These are phyloP conservation scores for Delitschia confertaspora DNA, from an alignment of 495 filamentous ascomycete species.

Conservation along the genomic window DNA sequence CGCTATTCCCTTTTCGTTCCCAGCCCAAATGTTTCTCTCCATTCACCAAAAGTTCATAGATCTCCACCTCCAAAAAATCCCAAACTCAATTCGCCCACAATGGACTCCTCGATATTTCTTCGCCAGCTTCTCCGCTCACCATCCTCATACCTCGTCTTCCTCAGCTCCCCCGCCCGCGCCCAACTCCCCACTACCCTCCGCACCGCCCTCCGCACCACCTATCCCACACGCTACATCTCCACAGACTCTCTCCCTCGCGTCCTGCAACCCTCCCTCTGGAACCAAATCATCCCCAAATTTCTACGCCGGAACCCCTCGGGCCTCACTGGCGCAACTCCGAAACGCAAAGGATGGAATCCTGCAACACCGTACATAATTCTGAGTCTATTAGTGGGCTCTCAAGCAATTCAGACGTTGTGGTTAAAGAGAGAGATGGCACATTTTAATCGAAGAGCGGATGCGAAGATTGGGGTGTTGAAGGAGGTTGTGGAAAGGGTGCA, in stretches of 20 bases:
- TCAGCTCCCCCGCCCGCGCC: slow-evolving; percentile 4
- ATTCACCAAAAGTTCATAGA: no score
- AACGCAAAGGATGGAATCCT: slow-evolving; percentile 71
- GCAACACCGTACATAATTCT: slow-evolving; percentile 89
- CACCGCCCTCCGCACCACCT: slow-evolving; percentile 12
- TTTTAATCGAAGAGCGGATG: slow-evolving; percentile 66
- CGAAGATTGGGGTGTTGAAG: slow-evolving; percentile 63
- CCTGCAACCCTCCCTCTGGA: slow-evolving; percentile 61
- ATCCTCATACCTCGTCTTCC: slow-evolving; percentile 5
- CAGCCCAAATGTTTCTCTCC: no score
- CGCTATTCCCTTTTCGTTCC: no score
- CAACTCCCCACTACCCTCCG: slow-evolving; percentile 13
- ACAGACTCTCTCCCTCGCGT: slow-evolving; percentile 45
- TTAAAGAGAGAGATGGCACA: slow-evolving; percentile 64
- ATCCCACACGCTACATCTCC: slow-evolving; percentile 14
- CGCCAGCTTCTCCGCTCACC: slow-evolving; percentile 23
- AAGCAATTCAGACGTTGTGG: slow-evolving; percentile 83
- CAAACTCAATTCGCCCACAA: no score
- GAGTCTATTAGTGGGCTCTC: slow-evolving; percentile 83
- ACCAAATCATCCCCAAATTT: slow-evolving; percentile 50
- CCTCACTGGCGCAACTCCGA: slow-evolving; percentile 25
- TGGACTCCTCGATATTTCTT: slow-evolving; percentile 17
- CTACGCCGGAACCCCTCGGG: slow-evolving; percentile 33
- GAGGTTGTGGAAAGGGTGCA: slow-evolving; percentile 79
- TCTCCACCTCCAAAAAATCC: no score